A percentile compares a stretch with the other conserved stretches of the same genome.
These are phyloP conservation scores for barrel medic (Medicago truncatula) DNA, from an alignment of 306 rosid genomes.

Conservation along the genomic window MtrunA17r5.0-ANR NC_053045.1:59547001-59547500, in stretches of 20 bases:
- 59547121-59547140: constrained; percentile 69
- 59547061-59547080: no score
- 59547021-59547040: no score
- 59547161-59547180: constrained; percentile 79
- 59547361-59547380: constrained; percentile 73
- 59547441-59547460: background rate
- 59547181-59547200: constrained; percentile 82
- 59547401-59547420: constrained; percentile 85
- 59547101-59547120: constrained; percentile 65
- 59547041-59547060: no score
- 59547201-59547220: constrained; percentile 77
- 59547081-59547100: background rate
- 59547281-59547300: constrained; percentile 60
- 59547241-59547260: constrained; percentile 78
- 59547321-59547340: constrained; percentile 77
- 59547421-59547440: constrained; percentile 56
- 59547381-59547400: constrained; percentile 75
- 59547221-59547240: constrained; percentile 49
- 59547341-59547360: constrained; percentile 60
- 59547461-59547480: no score
- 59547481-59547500: background rate
- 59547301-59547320: constrained; percentile 66
- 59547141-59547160: constrained; percentile 59
- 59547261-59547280: constrained; percentile 48
- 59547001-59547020: no score